These are phyloP conservation scores for Podospora didyma DNA, from an alignment of 495 filamentous ascomycete genomes.

Conservation along the genomic window DNA sequence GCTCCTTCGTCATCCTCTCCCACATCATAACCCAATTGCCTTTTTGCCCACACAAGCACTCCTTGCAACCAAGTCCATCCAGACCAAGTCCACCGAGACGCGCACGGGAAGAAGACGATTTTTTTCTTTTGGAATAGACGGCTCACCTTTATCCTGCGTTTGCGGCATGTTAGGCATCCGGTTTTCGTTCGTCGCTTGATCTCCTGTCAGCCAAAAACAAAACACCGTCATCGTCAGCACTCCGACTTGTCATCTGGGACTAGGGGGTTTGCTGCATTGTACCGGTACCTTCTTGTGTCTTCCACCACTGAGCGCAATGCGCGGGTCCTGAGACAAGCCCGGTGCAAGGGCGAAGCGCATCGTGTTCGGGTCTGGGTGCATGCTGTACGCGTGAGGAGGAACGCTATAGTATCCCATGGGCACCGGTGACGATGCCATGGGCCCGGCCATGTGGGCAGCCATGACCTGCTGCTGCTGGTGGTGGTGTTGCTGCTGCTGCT, in stretches of 20 bases:
- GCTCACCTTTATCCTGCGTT: slow-evolving; percentile 96
- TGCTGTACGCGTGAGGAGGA: slow-evolving; percentile 36
- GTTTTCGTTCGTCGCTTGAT: slow-evolving; percentile 98
- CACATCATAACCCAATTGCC: slow-evolving; percentile 3
- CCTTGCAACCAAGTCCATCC: background rate
- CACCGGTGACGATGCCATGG: slow-evolving; percentile 27
- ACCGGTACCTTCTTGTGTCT: slow-evolving; percentile 78
- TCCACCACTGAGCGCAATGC: slow-evolving; percentile 67
- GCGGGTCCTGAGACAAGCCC: slow-evolving; percentile 48
- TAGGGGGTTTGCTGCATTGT: slow-evolving; percentile 5
- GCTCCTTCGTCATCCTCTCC: slow-evolving; percentile 9
- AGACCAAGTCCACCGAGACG: too few relatives aligned
- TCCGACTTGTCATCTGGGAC: slow-evolving; percentile 1
- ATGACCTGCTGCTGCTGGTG: slow-evolving; percentile 28
- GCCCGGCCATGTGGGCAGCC: slow-evolving; percentile 32
- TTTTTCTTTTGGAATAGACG: too few relatives aligned
- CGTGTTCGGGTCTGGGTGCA: slow-evolving; percentile 23
- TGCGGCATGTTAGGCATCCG: slow-evolving; percentile 93
- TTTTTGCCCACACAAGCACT: too few relatives aligned
- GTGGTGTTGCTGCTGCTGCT: slow-evolving; percentile 30
- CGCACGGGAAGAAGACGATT: too few relatives aligned
- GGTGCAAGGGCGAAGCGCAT: slow-evolving; percentile 57
- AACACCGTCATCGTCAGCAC: slow-evolving; percentile 22
- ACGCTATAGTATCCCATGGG: slow-evolving; percentile 42
- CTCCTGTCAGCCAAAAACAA: slow-evolving; percentile 50